These are phyloP conservation scores for Trichoderma asperellum DNA, from an alignment of 2,329 filamentous ascomycete genomes.

Conservation along the genomic window DNA sequence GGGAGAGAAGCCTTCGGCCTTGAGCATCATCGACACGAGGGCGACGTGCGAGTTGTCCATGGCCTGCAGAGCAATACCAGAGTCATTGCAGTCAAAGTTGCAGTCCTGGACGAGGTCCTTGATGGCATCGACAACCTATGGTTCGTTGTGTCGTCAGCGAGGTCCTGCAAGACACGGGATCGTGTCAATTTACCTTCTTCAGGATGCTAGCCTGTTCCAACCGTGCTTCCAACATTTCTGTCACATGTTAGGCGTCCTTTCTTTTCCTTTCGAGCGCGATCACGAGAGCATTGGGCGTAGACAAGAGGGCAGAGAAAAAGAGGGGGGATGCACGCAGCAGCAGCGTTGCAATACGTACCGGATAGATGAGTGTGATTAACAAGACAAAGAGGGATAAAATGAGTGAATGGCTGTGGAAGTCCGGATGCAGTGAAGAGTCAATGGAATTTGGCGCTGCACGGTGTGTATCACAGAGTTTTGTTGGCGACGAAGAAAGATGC, in stretches of 20 bases:
- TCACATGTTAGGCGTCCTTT: slow-evolving; percentile 2
- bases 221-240: slow-evolving; percentile 90
- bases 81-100: slow-evolving; percentile 99
- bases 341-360: background rate
- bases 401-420: background rate
- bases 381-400: background rate
- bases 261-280: background rate
- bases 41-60: slow-evolving; percentile 99
- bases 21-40: slow-evolving; percentile 98
- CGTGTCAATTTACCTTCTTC: slow-evolving; percentile 74
- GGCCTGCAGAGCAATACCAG: slow-evolving; percentile 94
- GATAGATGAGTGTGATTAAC: background rate
- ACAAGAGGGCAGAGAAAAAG: background rate
- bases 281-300: background rate
- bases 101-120: slow-evolving; percentile 99
- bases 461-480: background rate
- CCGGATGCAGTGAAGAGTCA: background rate
- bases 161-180: background rate
- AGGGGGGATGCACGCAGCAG: slow-evolving; percentile 2
- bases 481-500: slow-evolving; percentile 8
- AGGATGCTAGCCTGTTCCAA: slow-evolving; percentile 90
- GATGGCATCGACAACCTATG: slow-evolving; percentile 94
- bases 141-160: background rate
- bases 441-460: background rate
- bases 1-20: slow-evolving; percentile 89